Base-by-base conservation (phyloP, 345 rosid species). In the Brassica nigra region DNA sequence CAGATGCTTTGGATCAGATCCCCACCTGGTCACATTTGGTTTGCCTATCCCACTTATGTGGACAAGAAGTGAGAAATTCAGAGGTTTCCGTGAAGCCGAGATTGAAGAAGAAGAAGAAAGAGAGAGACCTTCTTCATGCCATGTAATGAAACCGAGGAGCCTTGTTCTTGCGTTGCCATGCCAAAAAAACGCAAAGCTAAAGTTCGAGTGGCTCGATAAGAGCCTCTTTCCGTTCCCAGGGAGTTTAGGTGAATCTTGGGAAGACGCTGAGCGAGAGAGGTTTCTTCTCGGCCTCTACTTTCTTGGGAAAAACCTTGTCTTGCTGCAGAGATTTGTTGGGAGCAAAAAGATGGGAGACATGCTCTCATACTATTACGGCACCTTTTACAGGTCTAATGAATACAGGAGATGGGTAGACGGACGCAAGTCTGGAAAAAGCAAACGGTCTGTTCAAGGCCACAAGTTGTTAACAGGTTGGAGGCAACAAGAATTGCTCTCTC, bases 221-320 rank as follows among this genome's bases (percentile, higher is more conserved):
- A 78, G 57, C 74, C 78, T 68, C 44, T 78, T 37, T 80, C 87
- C 86, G 8, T 86, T 89, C 74, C 97, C 97, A 33, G 92, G 88
- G 28, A 80, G 83, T 63, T 18, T 76, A 39, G 83, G 88, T 52
- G 84, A 78, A 62, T 61, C 87, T 64, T 91, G 92, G 93, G 68
- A 33, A 66, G 84, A 67, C 55, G 27, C 73, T 29, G 92, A 91
- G 75, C 75, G 61, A 66, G 82, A 84, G 55, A 78, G 83, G 83
- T 84, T 91, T 80, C 93, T 91, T 70, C 93, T 91, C 47, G 91
- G 90, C 64, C 83, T 91, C 78, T 91, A 88, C 82, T 84, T 87
- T 77, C 87, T 91, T 66, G 97, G 94, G 63, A 91, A 87, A 63
- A 87, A 88, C 80, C 88, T 91, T 76, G 80, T 73, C 71, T 81